Conservation (phyloP, 1,139 yeast species). For the Kurtzmaniella quercitrusa region DNA sequence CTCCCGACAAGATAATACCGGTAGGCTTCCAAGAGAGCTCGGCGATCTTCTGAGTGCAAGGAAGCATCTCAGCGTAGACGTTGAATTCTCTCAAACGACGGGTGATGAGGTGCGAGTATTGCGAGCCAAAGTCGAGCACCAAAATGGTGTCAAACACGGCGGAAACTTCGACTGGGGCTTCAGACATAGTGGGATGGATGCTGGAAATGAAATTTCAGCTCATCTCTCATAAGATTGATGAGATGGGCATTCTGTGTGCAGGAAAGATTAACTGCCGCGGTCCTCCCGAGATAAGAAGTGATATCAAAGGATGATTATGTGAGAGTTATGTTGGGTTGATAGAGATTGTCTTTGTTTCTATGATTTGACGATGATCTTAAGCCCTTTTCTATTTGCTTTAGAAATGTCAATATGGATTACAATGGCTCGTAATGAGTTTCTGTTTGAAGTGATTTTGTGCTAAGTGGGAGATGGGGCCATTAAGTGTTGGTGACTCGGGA, state of each 20-base stretch:
- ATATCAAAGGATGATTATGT: neutral
- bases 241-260: neutral
- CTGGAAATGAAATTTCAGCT: neutral
- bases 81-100: slow-evolving; percentile 97
- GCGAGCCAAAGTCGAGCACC: slow-evolving; percentile 97
- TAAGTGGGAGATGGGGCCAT: too few species aligned
- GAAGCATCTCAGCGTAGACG: slow-evolving; percentile 98
- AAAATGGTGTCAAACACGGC: slow-evolving; percentile 91
- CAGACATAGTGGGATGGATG: slow-evolving; percentile 10
- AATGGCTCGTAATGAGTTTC: too few species aligned
- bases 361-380: too few species aligned
- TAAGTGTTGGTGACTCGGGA: too few species aligned
- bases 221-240: neutral
- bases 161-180: slow-evolving; percentile 61
- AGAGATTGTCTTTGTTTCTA: too few species aligned
- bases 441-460: too few species aligned
- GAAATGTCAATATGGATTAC: too few species aligned
- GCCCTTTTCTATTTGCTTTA: too few species aligned
- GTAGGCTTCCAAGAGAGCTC: slow-evolving; percentile 93
- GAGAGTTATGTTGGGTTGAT: neutral
- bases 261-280: neutral
- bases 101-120: slow-evolving; percentile 93
- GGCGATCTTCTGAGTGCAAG: slow-evolving; percentile 94
- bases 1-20: slow-evolving; percentile 95
- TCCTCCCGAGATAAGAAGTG: neutral